Evolutionary conservation across 1,284 basidiomycete genomes (phyloP), one percentile per base, ranked within the genome.

Genomic region (Irpex lacteus): DNA sequence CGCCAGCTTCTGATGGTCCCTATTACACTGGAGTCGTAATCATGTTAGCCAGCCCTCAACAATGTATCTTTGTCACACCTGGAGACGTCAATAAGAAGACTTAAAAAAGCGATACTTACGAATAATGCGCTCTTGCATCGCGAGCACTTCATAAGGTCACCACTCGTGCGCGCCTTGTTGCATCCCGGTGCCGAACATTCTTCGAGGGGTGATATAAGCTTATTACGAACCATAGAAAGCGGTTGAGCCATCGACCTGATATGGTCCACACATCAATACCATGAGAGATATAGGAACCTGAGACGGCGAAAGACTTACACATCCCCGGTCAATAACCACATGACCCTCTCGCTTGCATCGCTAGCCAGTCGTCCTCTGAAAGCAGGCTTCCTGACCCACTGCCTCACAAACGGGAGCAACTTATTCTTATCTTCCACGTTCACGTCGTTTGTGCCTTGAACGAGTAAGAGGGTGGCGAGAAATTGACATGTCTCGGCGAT

Each of bases 131-230:
- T 56, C 21, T 56, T 56, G 54, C 54, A 56, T 36, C 60, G 64
- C 26, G 66, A 65, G 61, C 34, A 59, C 52, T 59, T 56, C n/a
- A 19, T 38, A 0, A 49, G 47, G 18, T 36, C 60, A 15, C 36
- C 32, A 34, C 13, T 56, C 13, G 32, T 36, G 13, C 26, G 32
- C 1, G 54, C 3, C 13, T 56, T 56, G 21, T 6, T 32, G 32
- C 54, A 56, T 1, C 54, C 54, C 32, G 9, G 54, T 2, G 54
- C 54, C 9, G 21, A 15, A 32, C 54, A 56, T 56, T 21, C 18
- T 21, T 56, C 54, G 1, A 56, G 54, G 32, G 54, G 13, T 18
- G 26, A 19, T 3, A 15, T 5, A 15, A 56, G 32, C 9, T 56
- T 26, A 32, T 15, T 18, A 9, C 54, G 54, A 37, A 56, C 54